Evolutionary conservation across 352 stramenopile genomes (phyloP).

Genomic region (Globisporangium lucens): DNA sequence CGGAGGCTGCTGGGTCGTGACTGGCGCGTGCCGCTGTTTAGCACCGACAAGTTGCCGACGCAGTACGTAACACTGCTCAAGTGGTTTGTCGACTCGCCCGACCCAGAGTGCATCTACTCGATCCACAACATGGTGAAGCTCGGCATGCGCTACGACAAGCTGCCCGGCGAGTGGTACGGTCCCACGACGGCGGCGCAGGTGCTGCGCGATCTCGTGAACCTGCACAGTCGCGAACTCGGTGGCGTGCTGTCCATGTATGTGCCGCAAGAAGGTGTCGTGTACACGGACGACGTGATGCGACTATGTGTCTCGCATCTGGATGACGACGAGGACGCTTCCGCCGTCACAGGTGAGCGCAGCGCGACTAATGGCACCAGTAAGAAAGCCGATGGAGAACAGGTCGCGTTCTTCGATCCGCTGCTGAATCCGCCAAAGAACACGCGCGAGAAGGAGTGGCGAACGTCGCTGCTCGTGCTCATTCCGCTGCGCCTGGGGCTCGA

Average conservation of each 20-base stretch:
- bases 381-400: not conserved
- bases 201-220: slow-evolving; percentile 83
- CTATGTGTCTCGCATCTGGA: slow-evolving; percentile 68
- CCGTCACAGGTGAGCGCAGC: not conserved
- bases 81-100: slow-evolving; percentile 86
- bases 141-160: slow-evolving; percentile 89
- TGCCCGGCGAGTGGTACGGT: slow-evolving; percentile 92
- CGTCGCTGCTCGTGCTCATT: slow-evolving; percentile 89
- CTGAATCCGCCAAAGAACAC: slow-evolving; percentile 61
- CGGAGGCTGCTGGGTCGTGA: slow-evolving; percentile 62
- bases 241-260: slow-evolving; percentile 68
- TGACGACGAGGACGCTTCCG: slow-evolving; percentile 12
- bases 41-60: slow-evolving; percentile 33
- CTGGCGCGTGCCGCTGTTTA: slow-evolving; percentile 39
- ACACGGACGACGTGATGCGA: slow-evolving; percentile 69
- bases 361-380: not conserved
- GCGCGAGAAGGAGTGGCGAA: slow-evolving; percentile 69
- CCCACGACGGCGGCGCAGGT: slow-evolving; percentile 88
- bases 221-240: slow-evolving; percentile 48
- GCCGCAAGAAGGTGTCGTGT: slow-evolving; percentile 81
- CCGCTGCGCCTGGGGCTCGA: slow-evolving; percentile 91
- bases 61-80: slow-evolving; percentile 60
- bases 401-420: slow-evolving; percentile 82
- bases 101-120: slow-evolving; percentile 70
- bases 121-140: slow-evolving; percentile 92